Base-by-base conservation (phyloP, 495 filamentous ascomycete genomes). In the Aspergillus wentii region DNA sequence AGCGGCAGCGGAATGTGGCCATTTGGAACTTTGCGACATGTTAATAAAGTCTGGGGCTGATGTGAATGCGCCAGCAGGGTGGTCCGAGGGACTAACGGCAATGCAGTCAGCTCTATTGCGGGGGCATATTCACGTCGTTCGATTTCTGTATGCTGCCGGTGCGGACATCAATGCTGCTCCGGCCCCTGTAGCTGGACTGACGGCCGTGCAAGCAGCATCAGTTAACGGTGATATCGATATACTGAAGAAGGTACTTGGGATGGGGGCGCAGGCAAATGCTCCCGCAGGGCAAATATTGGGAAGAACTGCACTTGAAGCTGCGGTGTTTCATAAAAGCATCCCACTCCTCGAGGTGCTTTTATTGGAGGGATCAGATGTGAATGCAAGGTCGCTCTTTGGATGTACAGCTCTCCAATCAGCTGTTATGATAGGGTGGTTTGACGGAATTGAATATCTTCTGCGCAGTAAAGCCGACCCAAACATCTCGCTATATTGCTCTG, bases 41-140 rank as follows among this genome's bases (percentile, higher is more conserved):
- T 40, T 62, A 13, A 18, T 56, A 15, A 19, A 40, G 6, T 2
- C 17, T 8, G 44, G 44, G 2, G 60, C 51, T 9, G 25, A 57
- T 29, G 35, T 56, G 8, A 53, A 64, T 43, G 60, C 53, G 17
- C 22, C 44, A 8, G 43, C 56, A 8, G 46, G 54, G 4, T 34
- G 14, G 7, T 34, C 41, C 2, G 2, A 49, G 4, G 64, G 66
- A 3, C 37, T 54, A 26, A 70, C 61, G 44, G 59, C 68, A 7
- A 41, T 72, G 15, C 35, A 38, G 25, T 22, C 16, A 3, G 35
- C 35, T 3, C n/a, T 4, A 11, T 30, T 17, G 4, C 17, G 20
- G 9, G 35, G 35, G 8, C 35, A 38, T 19, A 25, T 6, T n/a
- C n/a, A n/a, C n/a, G n/a, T n/a, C n/a, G n/a, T n/a, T n/a, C n/a